phyloP scores from a whole-genome alignment of 257 asterid genomes.

The Plantago major region DNA sequence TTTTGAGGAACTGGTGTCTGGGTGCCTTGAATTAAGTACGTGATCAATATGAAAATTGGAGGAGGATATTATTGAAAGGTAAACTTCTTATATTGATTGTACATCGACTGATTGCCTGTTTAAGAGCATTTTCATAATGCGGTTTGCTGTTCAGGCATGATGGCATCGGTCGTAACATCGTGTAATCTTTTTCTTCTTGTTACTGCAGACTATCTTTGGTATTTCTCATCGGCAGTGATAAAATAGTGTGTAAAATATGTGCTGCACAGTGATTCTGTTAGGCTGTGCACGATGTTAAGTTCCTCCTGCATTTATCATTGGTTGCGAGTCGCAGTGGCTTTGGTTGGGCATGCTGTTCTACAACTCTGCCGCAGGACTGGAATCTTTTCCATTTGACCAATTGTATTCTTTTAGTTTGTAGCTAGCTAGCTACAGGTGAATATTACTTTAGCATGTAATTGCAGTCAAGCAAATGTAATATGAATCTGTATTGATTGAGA shows the following conservation, averaged over 20 bases:
- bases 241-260: too few species aligned
- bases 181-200: not conserved
- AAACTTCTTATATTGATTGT: not conserved
- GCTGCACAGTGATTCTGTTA: too few species aligned
- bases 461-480: not conserved
- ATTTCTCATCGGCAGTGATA: too few species aligned
- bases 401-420: not conserved
- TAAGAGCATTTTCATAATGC: not conserved
- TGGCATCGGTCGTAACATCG: too few species aligned
- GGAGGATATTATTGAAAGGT: conserved; percentile 1
- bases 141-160: not conserved
- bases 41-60: conserved; percentile 10
- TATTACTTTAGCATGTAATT: not conserved
- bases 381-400: not conserved
- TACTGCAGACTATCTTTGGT: conserved; percentile 17
- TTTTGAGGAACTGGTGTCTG: conserved; percentile 41
- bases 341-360: too few species aligned
- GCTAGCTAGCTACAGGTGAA: not conserved
- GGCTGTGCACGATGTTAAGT: too few species aligned
- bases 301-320: too few species aligned
- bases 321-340: too few species aligned
- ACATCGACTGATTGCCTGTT: not conserved
- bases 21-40: conserved; percentile 33
- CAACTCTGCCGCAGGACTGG: not conserved
- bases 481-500: not conserved